These are phyloP conservation scores for Chalciporus sp. DNA, from an alignment of 1,284 basidiomycete species.

Conservation along the genomic window DNA sequence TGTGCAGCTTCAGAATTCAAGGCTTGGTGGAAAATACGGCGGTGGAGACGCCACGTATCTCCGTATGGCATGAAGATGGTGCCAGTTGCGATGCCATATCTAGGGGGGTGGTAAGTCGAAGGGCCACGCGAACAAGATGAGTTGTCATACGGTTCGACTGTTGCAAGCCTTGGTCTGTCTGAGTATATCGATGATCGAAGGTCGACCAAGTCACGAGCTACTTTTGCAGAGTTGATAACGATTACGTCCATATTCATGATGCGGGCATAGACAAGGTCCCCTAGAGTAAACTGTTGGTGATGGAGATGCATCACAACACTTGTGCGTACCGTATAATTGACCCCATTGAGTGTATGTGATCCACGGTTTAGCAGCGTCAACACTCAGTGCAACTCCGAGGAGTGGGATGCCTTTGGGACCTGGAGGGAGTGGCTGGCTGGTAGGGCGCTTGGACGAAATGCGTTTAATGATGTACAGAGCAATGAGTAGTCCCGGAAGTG, in stretches of 20 bases:
- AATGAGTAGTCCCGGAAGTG: constrained; percentile 15
- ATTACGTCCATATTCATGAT: constrained; percentile 28
- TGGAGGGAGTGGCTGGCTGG: constrained; percentile 22
- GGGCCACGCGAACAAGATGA: not conserved
- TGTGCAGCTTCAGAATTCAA: constrained; percentile 18
- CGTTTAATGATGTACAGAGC: constrained; percentile 16
- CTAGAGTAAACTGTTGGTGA: constrained; percentile 12
- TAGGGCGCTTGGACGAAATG: not conserved
- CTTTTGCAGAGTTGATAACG: constrained; percentile 27
- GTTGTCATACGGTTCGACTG: constrained; percentile 17
- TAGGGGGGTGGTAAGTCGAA: constrained; percentile 2
- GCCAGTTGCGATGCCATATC: constrained; percentile 29
- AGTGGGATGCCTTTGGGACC: constrained; percentile 29
- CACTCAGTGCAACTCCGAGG: constrained; percentile 20
- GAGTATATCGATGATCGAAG: constrained; percentile 29
- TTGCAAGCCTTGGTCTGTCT: constrained; percentile 27
- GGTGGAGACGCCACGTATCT: constrained; percentile 31
- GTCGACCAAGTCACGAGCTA: constrained; percentile 28
- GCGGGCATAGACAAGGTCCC: constrained; percentile 23
- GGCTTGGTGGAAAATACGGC: constrained; percentile 30
- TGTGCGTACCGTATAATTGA: constrained; percentile 20
- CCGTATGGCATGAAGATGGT: constrained; percentile 28
- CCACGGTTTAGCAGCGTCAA: constrained; percentile 31
- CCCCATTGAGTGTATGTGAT: constrained; percentile 29
- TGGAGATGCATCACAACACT: not conserved